Evolutionary conservation across 2,329 filamentous ascomycete species (phyloP).

Genomic region (Malbranchea zuffiana): DNA sequence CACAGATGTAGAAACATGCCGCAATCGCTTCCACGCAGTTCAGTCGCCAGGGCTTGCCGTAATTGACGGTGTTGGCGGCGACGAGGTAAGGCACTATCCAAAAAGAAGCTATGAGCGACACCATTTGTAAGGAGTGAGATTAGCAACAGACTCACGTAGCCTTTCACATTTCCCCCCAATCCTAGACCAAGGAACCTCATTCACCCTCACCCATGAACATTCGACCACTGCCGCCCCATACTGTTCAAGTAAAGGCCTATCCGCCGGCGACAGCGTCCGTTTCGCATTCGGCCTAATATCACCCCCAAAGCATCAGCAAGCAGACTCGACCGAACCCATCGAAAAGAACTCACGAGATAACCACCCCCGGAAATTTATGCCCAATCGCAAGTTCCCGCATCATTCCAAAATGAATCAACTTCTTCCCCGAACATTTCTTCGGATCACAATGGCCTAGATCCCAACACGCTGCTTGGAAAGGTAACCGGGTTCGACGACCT

Average conservation of each 20-base stretch:
- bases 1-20: conserved; percentile 86
- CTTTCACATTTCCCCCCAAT: conserved; percentile 92
- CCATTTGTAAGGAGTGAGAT: not conserved
- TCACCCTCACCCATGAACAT: conserved; percentile 87
- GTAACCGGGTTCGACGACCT: conserved; percentile 28
- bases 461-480: conserved; percentile 93
- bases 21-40: conserved; percentile 95
- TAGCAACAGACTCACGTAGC: conserved; percentile 38
- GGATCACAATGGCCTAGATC: conserved; percentile 96
- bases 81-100: conserved; percentile 79
- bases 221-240: conserved; percentile 93
- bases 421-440: conserved; percentile 91
- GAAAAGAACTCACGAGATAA: conserved; percentile 55
- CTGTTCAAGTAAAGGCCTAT: conserved; percentile 69
- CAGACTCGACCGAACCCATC: not conserved
- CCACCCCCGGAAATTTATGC: conserved; percentile 81
- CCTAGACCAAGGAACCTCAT: conserved; percentile 79
- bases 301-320: conserved; percentile 7
- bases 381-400: conserved; percentile 90
- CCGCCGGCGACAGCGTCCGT: conserved; percentile 68
- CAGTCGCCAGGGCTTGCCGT: conserved; percentile 85
- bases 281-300: conserved; percentile 66
- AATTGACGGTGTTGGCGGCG: conserved; percentile 93
- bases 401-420: conserved; percentile 78
- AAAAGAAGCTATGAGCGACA: conserved; percentile 3